Evolutionary conservation across 1,284 basidiomycete species (phyloP).

Genomic region (Cryptococcus sp.): DNA sequence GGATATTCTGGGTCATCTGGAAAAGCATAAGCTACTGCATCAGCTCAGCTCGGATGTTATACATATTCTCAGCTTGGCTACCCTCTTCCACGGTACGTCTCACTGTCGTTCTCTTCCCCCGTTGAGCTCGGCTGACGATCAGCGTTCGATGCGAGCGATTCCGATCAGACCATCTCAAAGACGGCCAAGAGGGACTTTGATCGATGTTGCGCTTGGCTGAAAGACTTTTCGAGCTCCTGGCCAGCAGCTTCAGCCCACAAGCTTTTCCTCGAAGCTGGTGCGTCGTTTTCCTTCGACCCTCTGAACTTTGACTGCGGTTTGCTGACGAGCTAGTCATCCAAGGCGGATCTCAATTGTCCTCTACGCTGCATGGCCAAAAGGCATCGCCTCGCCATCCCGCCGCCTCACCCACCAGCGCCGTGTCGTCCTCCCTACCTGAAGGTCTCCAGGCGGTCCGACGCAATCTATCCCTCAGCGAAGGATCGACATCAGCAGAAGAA

Average conservation of each 20-base stretch:
- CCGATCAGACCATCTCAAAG: constrained; percentile 20
- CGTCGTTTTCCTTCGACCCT: constrained; percentile 7
- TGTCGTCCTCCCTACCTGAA: constrained; percentile 17
- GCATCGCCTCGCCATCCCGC: neutral
- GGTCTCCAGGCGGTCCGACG: constrained; percentile 1
- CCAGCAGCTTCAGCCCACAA: constrained; percentile 39
- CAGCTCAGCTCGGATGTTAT: constrained; percentile 39
- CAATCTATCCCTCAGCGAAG: neutral
- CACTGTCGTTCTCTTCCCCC: too few relatives aligned
- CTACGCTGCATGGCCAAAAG: neutral
- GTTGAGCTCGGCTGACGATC: neutral
- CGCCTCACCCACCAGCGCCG: constrained; percentile 4
- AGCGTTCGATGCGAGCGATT: constrained; percentile 23
- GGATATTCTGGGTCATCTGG: constrained; percentile 30
- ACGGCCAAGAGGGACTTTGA: constrained; percentile 36
- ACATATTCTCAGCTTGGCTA: constrained; percentile 38
- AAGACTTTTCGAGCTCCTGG: constrained; percentile 37
- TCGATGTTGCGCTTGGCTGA: constrained; percentile 42
- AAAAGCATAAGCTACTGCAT: constrained; percentile 29
- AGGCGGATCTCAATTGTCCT: constrained; percentile 14
- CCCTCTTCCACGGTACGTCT: constrained; percentile 24
- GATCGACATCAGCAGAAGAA: neutral
- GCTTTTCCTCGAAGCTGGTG: constrained; percentile 41
- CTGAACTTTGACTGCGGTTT: neutral
- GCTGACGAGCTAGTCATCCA: constrained; percentile 26